Evolutionary conservation across 768 basidiomycete genomes (phyloP).

Genomic region (Hericium coralloides): DNA sequence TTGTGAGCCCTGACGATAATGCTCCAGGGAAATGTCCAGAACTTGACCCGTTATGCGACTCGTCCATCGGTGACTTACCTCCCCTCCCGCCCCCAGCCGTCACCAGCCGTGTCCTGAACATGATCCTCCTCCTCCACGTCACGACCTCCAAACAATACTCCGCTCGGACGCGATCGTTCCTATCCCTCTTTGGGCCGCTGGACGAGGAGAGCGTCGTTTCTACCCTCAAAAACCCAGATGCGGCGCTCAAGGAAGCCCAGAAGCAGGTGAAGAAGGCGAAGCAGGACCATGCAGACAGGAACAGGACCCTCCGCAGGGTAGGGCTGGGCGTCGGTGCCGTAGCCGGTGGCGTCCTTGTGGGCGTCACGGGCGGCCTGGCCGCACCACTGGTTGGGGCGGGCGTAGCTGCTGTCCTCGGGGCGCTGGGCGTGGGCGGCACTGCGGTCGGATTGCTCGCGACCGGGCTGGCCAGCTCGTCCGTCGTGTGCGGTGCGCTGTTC

Average conservation of each 20-base stretch:
- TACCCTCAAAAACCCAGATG: constrained; percentile 40
- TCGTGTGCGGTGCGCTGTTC: constrained; percentile 50
- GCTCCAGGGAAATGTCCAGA: constrained; percentile 31
- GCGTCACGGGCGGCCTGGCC: constrained; percentile 51
- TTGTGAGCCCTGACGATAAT: constrained; percentile 1
- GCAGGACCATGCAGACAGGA: constrained; percentile 32
- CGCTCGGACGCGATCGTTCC: constrained; percentile 39
- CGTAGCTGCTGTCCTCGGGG: constrained; percentile 37
- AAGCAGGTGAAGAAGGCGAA: constrained; percentile 31
- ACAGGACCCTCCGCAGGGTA: constrained; percentile 32
- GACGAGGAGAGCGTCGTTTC: constrained; percentile 37
- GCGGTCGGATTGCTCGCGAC: constrained; percentile 40
- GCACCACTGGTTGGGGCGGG: constrained; percentile 52
- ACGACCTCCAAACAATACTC: constrained; percentile 40
- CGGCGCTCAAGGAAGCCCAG: constrained; percentile 35
- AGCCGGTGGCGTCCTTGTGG: constrained; percentile 46
- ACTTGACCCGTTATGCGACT: constrained; percentile 36
- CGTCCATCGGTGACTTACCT: constrained; percentile 32
- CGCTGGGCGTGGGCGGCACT: constrained; percentile 46
- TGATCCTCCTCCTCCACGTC: constrained; percentile 42
- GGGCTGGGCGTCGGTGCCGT: constrained; percentile 44
- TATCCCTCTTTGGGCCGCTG: constrained; percentile 28
- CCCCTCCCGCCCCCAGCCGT: constrained; percentile 28
- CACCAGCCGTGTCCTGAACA: constrained; percentile 36
- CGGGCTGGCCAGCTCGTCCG: constrained; percentile 45